phyloP scores from a whole-genome alignment of 352 stramenopile genomes.

The Blastocystis hominis region DNA sequence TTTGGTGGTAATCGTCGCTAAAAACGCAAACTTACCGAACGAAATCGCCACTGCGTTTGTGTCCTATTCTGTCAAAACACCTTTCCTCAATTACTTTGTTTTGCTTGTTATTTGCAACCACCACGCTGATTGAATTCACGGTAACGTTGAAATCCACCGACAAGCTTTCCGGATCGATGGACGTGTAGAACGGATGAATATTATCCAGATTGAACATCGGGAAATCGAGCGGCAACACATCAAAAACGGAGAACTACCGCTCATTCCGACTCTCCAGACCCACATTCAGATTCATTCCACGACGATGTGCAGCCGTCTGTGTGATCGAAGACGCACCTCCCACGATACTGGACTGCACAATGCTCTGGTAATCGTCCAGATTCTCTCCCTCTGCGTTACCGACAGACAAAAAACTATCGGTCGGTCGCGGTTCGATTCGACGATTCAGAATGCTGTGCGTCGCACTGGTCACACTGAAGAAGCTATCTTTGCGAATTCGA shows the following conservation, averaged over 20 bases:
- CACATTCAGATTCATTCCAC: slow-evolving; percentile 45
- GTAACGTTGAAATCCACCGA: slow-evolving; percentile 11
- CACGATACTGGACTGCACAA: neutral
- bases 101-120: neutral
- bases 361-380: neutral
- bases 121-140: neutral
- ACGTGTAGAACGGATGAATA: slow-evolving; percentile 21
- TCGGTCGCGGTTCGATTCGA: neutral
- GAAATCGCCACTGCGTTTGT: neutral
- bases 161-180: neutral
- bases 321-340: neutral
- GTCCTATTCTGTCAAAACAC: neutral
- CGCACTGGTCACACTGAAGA: slow-evolving; percentile 16
- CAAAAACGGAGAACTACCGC: slow-evolving; percentile 16
- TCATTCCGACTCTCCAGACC: neutral
- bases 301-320: neutral
- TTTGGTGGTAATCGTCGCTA: neutral
- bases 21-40: neutral
- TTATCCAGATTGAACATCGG: slow-evolving; percentile 20
- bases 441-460: neutral
- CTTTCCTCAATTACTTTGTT: neutral
- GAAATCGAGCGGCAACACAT: slow-evolving; percentile 38
- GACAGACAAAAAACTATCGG: neutral
- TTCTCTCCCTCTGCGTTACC: neutral
- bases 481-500: neutral